Conservation (phyloP, 768 basidiomycete species). For the Boletus pseudo-olivaceus region DNA sequence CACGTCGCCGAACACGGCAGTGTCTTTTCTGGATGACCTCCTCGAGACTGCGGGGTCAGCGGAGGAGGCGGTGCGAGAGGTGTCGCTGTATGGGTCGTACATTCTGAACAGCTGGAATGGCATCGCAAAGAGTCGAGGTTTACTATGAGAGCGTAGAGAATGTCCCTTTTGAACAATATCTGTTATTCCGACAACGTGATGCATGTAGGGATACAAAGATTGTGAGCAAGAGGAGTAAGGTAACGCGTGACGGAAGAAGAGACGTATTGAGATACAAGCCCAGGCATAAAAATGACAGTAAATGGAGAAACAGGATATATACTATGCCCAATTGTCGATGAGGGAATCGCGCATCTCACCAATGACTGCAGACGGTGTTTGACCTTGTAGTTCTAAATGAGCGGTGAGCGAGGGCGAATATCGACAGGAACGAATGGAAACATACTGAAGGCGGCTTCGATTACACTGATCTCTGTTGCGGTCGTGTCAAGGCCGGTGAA, state of each 20-base stretch:
- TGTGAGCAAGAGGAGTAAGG: conserved; percentile 11
- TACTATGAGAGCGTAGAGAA: conserved; percentile 27
- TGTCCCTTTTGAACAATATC: conserved; percentile 8
- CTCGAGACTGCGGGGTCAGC: conserved; percentile 47
- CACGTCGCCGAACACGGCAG: conserved; percentile 67
- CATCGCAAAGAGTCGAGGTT: conserved; percentile 65
- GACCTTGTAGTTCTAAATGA: conserved; percentile 74
- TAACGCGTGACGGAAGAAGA: background rate
- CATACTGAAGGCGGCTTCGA: conserved; percentile 96
- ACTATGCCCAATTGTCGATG: conserved; percentile 84
- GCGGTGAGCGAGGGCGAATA: conserved; percentile 7
- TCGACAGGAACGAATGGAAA: conserved; percentile 16
- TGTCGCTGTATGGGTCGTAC: conserved; percentile 54
- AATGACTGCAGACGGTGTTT: conserved; percentile 76
- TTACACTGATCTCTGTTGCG: conserved; percentile 98
- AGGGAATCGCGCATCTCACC: conserved; percentile 89
- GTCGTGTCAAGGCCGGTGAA: conserved; percentile 99
- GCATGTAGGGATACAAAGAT: conserved; percentile 17
- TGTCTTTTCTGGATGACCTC: conserved; percentile 62
- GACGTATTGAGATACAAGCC: background rate
- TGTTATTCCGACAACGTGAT: conserved; percentile 15
- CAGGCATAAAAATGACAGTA: conserved; percentile 5
- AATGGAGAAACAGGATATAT: conserved; percentile 29
- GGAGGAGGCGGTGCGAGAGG: conserved; percentile 49
- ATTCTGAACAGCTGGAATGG: conserved; percentile 67